These are phyloP conservation scores for Aspergillus melleus DNA, from an alignment of 2,329 filamentous ascomycete species.

Conservation along the genomic window DNA sequence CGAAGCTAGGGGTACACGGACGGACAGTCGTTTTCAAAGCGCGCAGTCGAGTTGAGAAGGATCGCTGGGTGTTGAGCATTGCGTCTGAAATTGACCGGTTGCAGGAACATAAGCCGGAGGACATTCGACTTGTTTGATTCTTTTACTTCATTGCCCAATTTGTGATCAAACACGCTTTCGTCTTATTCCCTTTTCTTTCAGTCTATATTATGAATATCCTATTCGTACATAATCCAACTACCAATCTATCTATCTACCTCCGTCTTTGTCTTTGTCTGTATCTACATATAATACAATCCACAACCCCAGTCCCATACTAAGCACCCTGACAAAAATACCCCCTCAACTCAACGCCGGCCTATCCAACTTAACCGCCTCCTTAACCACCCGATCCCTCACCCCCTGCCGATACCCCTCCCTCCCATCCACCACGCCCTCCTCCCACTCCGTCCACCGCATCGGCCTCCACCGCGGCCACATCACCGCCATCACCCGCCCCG, in stretches of 20 bases:
- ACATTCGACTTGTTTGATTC: slow-evolving; percentile 45
- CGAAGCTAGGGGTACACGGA: slow-evolving; percentile 60
- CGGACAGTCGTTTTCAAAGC: slow-evolving; percentile 66
- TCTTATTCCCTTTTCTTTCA: not conserved
- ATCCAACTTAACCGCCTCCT: slow-evolving; percentile 39
- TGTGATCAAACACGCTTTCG: not conserved
- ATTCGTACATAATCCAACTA: not conserved
- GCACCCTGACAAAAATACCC: not conserved
- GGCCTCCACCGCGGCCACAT: slow-evolving; percentile 59
- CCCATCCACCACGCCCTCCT: slow-evolving; percentile 27
- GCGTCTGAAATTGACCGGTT: slow-evolving; percentile 66
- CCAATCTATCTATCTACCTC: not conserved
- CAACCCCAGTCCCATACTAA: not conserved
- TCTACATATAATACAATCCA: not conserved
- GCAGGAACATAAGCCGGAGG: slow-evolving; percentile 47
- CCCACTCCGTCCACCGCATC: slow-evolving; percentile 41
- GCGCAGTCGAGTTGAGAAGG: slow-evolving; percentile 63
- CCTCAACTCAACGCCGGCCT: slow-evolving; percentile 26
- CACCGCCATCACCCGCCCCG: slow-evolving; percentile 71
- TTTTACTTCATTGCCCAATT: not conserved
- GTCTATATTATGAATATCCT: not conserved
- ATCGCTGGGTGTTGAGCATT: slow-evolving; percentile 67
- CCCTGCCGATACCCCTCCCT: slow-evolving; percentile 33
- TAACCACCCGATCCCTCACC: slow-evolving; percentile 37
- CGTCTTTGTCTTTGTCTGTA: not conserved